Conservation (phyloP, 2,329 filamentous ascomycete species). For the Teratosphaeria pseudoeucalypti region DNA sequence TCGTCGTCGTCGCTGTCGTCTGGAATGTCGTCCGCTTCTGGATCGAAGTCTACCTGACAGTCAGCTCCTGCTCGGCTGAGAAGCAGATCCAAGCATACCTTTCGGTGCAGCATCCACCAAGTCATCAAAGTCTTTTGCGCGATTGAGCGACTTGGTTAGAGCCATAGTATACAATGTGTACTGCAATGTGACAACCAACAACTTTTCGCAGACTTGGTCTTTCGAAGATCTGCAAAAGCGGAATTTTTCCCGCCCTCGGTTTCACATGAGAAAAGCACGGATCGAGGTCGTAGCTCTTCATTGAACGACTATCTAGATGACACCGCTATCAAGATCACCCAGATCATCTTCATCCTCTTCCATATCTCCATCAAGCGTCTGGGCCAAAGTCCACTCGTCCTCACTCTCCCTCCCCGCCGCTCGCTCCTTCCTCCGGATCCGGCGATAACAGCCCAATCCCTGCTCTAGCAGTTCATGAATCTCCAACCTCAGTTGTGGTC, state of each 20-base stretch:
- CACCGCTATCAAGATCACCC: background rate
- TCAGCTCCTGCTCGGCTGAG: background rate
- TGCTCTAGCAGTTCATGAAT: background rate
- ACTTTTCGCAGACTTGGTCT: background rate
- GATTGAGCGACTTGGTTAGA: conserved; percentile 16
- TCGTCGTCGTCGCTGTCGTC: conserved; percentile 40
- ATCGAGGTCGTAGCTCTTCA: background rate
- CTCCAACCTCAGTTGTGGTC: background rate
- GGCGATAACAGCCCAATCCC: background rate
- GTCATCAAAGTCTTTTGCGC: conserved; percentile 20
- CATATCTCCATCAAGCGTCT: background rate
- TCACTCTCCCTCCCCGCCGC: background rate
- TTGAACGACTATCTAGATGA: background rate
- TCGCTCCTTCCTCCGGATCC: background rate
- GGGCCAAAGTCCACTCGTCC: background rate
- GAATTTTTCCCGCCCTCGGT: background rate
- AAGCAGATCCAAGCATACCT: conserved; percentile 12
- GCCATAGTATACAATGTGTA: conserved; percentile 11
- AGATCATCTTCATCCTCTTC: background rate
- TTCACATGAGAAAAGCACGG: background rate
- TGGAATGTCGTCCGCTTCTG: conserved; percentile 48
- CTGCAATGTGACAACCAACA: background rate
- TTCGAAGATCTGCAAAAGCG: background rate
- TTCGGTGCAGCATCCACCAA: conserved; percentile 17
- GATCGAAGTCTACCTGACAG: conserved; percentile 58